These are phyloP conservation scores for Fusarium sp. DNA, from an alignment of 2,329 filamentous ascomycete species.

Conservation along the genomic window DNA sequence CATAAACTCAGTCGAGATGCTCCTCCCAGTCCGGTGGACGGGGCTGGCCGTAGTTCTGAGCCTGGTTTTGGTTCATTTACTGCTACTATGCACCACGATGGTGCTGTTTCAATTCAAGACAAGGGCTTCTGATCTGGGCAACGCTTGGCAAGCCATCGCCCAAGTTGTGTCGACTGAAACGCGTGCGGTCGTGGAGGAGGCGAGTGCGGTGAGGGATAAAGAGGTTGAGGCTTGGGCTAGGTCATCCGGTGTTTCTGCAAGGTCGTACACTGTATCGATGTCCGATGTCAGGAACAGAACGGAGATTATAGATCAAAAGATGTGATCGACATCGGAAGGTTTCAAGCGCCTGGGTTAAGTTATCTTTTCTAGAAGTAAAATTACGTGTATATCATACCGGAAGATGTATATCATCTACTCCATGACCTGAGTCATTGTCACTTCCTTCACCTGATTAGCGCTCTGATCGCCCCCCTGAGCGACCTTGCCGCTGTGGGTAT, in stretches of 20 bases:
- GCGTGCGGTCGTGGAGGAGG: constrained; percentile 4
- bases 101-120: not conserved
- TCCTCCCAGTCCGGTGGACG: not conserved
- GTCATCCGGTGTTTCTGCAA: not conserved
- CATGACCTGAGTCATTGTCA: no score
- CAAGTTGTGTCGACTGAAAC: constrained; percentile 18
- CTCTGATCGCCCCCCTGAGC: not conserved
- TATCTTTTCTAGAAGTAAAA: not conserved
- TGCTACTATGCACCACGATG: not conserved
- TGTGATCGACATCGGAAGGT: accelerated
- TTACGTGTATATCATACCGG: accelerated
- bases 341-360: no score
- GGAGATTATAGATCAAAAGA: not conserved
- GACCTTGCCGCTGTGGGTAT: not conserved
- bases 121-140: not conserved
- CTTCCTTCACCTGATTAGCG: not conserved
- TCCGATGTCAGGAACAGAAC: not conserved
- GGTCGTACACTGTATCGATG: not conserved
- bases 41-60: not conserved
- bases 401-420: not conserved
- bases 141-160: constrained; percentile 18
- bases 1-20: not conserved
- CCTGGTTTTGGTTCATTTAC: not conserved
- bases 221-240: constrained; percentile 1
- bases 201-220: not conserved